Conservation (phyloP, 208 protist genomes). For the Leishmania braziliensis region DNA sequence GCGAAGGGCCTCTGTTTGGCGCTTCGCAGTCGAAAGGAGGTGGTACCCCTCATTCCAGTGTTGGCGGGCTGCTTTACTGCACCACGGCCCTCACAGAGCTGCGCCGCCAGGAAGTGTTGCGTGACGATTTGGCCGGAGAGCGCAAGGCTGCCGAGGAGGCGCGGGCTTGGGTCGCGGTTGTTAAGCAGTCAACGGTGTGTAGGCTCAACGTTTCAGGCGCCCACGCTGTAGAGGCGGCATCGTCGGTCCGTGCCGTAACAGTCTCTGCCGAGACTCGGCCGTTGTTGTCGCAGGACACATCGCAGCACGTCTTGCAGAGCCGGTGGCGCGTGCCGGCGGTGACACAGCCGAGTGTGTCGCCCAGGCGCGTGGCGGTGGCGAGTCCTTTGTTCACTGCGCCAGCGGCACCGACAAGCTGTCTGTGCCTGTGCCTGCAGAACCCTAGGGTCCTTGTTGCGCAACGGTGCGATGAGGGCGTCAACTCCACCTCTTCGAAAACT, state of each 20-base stretch:
- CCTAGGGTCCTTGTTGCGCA: neutral
- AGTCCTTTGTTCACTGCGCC: neutral
- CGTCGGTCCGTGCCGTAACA: neutral
- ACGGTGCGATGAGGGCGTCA: neutral
- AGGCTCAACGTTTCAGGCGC: neutral
- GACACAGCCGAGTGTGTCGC: neutral
- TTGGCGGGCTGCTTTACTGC: constrained; percentile 5
- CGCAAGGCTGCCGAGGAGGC: constrained; percentile 34
- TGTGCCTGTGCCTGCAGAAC: neutral
- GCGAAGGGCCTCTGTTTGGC: neutral
- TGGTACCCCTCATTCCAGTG: neutral
- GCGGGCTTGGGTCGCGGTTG: constrained; percentile 1
- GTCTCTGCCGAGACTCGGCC: neutral
- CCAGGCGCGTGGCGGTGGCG: neutral
- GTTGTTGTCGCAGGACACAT: neutral
- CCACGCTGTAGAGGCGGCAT: neutral
- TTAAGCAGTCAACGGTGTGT: neutral
- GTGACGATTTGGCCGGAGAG: constrained; percentile 39
- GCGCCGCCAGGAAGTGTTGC: constrained; percentile 43
- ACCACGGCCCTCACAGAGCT: constrained; percentile 41
- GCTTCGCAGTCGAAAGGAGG: neutral
- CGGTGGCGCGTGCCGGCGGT: neutral
- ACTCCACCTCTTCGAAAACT: neutral
- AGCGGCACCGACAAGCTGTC: neutral
- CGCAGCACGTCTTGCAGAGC: neutral